Evolutionary conservation across 2,329 filamentous ascomycete genomes (phyloP), one percentile per base, ranked within the genome.

Genomic region (Dactylellina cionopaga): DNA sequence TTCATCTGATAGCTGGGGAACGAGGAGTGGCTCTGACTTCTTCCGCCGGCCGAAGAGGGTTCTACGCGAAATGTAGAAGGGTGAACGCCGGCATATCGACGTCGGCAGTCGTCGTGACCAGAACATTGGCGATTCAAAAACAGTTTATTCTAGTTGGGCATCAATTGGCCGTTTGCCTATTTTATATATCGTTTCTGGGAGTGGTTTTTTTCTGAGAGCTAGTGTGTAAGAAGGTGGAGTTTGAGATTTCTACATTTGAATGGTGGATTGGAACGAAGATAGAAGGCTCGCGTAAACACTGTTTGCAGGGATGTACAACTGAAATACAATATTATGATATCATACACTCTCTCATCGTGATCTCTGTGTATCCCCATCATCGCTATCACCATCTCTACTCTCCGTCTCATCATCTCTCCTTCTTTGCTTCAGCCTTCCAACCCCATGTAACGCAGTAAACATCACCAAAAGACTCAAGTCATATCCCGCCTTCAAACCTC

Each of bases 401-500:
- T 24, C 47, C 15, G 25, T 35, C 29, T 51, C 44, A 7, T 33
- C 37, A 9, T n/a, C 54, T 25, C 24, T 39, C 41, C 29, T 25
- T 47, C 27, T 35, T 17, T 13, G 25, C 13, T 72, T 24, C 9
- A 46, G 65, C 22, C 52, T 72, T n/a, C 68, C 68, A 47, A 65
- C 68, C 5, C 59, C 39, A 31, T 65, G 68, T n/a, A 65, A 46
- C 5, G 59, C 59, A 3, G 68, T 72, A 46, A 87, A 87, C 46
- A 83, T 82, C 5, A 81, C 81, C 43, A 89, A 77, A 76, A 89
- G 81, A 0, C 84, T 83, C 22, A 89, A 74, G 78, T 89, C 88
- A 77, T 89, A 90, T 3, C 79, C 75, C 0, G 83, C 84, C 78
- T 91, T 91, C 75, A 90, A 78, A 0, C 80, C 78, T 49, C 89